Base-by-base conservation (phyloP, 176 grass and related monocot genomes). In the Bromus sterilis region DNA sequence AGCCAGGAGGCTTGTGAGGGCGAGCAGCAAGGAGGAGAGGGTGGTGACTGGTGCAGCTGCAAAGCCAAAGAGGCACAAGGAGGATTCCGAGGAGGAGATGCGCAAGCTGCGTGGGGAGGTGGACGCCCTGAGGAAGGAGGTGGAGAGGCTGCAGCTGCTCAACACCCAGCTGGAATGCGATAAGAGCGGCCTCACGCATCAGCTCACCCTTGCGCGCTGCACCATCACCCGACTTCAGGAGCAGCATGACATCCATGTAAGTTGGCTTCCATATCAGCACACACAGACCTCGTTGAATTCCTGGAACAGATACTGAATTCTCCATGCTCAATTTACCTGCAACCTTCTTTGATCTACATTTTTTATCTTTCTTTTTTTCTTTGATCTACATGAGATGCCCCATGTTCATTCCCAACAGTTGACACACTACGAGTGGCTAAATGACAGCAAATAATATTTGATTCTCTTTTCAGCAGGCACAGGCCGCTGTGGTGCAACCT, bases 131-230 rank as follows among this genome's bases (percentile, higher is more conserved):
- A 77, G 37, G 56, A 64, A 35, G 53, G 79, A 91, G 88, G 29
- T 94, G 80, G 71, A 91, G 80, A 83, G 82, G 73, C 83, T 94
- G 66, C 89, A 75, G 71, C 83, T 44, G 23, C n/a, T 83, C 48
- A 89, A 94, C 64, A 67, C 49, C 39, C 77, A 91, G 35, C 80
- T 89, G 49, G 58, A 86, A 37, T 33, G 37, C n/a, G 33, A 85
- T 34, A 89, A 83, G 33, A 82, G 73, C 69, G 69, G 51, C 51
- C 64, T 89, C 55, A 65, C 41, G 6, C 68, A 87, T 2, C 75
- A 80, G 53, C 82, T 90, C 56, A 15, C 69, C 15, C 75, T 78
- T 10, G 84, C 84, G 2, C 68, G 68, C 43, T 43, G 24, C 71
- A 83, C 72, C 25, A 76, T 90, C 75, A 28, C 35, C 21, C 26